A percentile compares a stretch with the other conserved stretches of the same genome.
phyloP scores from a whole-genome alignment of 2,329 filamentous ascomycete species.

The Penicillium occitanis region DNA sequence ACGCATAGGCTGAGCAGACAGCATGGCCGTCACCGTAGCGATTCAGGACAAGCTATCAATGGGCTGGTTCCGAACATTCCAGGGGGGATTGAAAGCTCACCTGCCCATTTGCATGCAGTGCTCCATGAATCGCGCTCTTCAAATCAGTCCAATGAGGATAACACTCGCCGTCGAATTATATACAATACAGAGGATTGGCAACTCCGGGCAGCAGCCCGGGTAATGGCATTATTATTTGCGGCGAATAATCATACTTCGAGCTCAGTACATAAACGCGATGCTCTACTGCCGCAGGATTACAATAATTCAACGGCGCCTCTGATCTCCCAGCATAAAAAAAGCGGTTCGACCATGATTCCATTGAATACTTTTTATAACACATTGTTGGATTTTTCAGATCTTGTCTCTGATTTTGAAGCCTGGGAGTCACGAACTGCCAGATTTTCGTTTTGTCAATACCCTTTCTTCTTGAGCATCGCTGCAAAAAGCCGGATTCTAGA shows the following conservation, averaged over 20 bases:
- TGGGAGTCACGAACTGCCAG: constrained; percentile 75
- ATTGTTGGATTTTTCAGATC: constrained; percentile 79
- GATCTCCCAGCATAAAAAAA: constrained; percentile 1
- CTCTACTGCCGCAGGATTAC: constrained; percentile 19
- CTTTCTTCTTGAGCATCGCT: constrained; percentile 87
- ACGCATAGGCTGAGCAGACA: constrained; percentile 75
- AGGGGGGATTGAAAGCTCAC: constrained; percentile 56
- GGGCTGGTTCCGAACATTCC: constrained; percentile 73
- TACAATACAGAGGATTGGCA: constrained; percentile 86
- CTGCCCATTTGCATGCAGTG: constrained; percentile 72
- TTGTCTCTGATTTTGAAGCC: constrained; percentile 79
- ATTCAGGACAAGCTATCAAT: constrained; percentile 55
- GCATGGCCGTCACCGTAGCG: constrained; percentile 63
- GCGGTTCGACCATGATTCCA: constrained; percentile 61
- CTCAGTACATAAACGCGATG: constrained; percentile 29
- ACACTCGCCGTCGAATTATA: constrained; percentile 51
- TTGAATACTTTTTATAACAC: constrained; percentile 87
- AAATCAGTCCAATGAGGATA: constrained; percentile 15
- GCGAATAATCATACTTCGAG: constrained; percentile 63
- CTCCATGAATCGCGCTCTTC: constrained; percentile 40
- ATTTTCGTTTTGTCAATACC: constrained; percentile 89
- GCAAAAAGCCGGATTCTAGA: constrained; percentile 90
- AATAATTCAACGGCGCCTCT: constrained; percentile 11
- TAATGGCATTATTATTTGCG: constrained; percentile 77
- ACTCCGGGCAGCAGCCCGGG: constrained; percentile 73